phyloP scores from a whole-genome alignment of 1,284 basidiomycete genomes.

The Lignosus rhinocerotis region DNA sequence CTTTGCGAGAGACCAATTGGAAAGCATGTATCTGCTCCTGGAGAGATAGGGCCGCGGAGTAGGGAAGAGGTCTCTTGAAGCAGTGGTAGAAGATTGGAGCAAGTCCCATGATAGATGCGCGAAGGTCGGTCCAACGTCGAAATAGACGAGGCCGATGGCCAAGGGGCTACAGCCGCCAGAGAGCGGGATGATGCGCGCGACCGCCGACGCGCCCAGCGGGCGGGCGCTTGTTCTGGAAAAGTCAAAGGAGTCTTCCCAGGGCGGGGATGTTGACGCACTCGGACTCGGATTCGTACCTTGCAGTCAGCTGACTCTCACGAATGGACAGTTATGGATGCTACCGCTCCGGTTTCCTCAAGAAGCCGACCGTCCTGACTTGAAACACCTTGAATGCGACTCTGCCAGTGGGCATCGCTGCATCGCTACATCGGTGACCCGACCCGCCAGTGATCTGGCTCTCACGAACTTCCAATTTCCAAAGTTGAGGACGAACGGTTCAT shows the following conservation, averaged over 20 bases:
- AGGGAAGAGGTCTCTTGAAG: constrained; percentile 74
- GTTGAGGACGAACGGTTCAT: neutral
- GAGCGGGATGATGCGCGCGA: neutral
- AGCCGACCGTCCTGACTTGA: neutral
- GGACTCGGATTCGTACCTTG: too few relatives aligned
- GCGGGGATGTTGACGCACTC: neutral
- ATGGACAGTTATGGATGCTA: neutral
- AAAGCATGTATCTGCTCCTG: constrained; percentile 70
- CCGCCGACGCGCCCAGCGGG: too few relatives aligned
- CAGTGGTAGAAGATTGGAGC: constrained; percentile 78
- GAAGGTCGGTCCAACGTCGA: neutral
- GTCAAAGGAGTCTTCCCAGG: too few relatives aligned
- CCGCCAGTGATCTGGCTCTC: neutral
- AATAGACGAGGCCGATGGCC: neutral
- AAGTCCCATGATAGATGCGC: constrained; percentile 14
- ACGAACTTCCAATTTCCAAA: neutral
- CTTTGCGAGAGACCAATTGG: constrained; percentile 54
- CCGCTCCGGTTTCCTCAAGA: neutral
- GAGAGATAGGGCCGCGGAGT: constrained; percentile 65
- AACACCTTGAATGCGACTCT: neutral
- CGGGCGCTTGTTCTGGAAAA: neutral
- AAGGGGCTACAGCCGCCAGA: neutral
- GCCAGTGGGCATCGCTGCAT: too few relatives aligned
- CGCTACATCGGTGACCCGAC: neutral
- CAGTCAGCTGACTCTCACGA: neutral